Evolutionary conservation across 805 yeast species (phyloP), one percentile per base, ranked within the genome.

Genomic region (Candida khao-thaluensis): DNA sequence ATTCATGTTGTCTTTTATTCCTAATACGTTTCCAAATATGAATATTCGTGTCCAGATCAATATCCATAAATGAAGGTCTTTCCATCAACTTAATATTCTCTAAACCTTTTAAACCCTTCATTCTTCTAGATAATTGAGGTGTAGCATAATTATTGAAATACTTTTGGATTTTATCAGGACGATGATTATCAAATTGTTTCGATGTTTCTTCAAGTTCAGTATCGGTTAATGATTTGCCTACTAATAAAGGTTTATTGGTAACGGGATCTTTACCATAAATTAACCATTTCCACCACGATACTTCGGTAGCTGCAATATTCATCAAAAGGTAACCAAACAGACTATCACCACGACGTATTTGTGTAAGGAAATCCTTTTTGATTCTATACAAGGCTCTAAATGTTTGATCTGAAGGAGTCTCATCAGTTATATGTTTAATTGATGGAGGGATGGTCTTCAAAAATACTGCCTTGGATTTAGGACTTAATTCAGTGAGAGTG

Each of bases 101-200:
- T n/a, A 68, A 41, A 1, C 71, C 72, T 4, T 63, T 55, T n/a
- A 35, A 31, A 0, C 54, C 56, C 38, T 53, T 64, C 72, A 69
- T 68, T 35, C 58, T 59, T 23, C 72, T 47, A 1, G 72, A 60
- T 14, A 69, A 53, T 45, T 64, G 71, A 4, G 74, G 73, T 2
- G 74, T 69, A 7, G 58, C 71, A 41, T 63, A 67, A 1, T 56
- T 49, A 43, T 69, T 66, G 56, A 69, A 69, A 44, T 69, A 69
- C 35, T 60, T 49, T 43, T 64, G 65, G 16, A 44, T 53, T 37
- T 60, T 64, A 28, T 44, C 57, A 1, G 70, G 71, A 14, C 50
- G 50, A 2, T 51, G 29, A 1, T 39, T 31, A 5, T 49, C 48
- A 12, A 44, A 50, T 22, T 56, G 50, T 5, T 54, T 51, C 14